These are phyloP conservation scores for Blastobotrys chiropterorum DNA, from an alignment of 805 yeast species.

Conservation along the genomic window DNA sequence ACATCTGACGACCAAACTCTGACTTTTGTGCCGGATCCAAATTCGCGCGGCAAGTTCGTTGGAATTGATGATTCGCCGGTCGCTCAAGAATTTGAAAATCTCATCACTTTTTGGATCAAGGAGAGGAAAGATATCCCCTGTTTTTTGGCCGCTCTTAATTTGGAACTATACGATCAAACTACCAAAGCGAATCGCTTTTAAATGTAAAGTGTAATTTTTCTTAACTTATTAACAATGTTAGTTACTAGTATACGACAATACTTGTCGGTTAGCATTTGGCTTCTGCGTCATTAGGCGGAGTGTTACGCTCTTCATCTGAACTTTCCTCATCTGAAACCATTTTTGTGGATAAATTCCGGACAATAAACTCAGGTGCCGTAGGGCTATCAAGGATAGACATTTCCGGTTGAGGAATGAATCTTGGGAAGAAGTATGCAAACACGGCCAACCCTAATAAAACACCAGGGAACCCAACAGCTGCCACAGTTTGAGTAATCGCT, in stretches of 20 bases:
- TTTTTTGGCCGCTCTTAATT: conserved; percentile 65
- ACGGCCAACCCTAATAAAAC: conserved; percentile 64
- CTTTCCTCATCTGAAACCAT: conserved; percentile 1
- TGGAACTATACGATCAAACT: conserved; percentile 52
- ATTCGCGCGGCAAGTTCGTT: conserved; percentile 46
- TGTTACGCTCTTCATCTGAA: not conserved
- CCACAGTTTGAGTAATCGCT: conserved; percentile 77
- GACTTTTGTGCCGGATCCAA: conserved; percentile 45
- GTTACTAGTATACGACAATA: not conserved
- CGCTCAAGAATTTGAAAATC: conserved; percentile 39
- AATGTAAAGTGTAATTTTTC: not conserved
- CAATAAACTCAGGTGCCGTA: conserved; percentile 36
- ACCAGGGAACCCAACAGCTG: conserved; percentile 93
- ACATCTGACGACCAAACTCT: conserved; percentile 40
- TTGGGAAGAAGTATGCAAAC: conserved; percentile 56
- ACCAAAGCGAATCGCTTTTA: conserved; percentile 17
- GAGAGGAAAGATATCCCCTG: conserved; percentile 70
- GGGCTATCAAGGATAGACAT: conserved; percentile 58
- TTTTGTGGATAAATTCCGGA: conserved; percentile 24
- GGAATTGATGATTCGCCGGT: conserved; percentile 28
- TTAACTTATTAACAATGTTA: not conserved
- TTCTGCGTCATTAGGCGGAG: no score
- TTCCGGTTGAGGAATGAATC: conserved; percentile 54
- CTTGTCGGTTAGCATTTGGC: not conserved
- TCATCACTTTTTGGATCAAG: conserved; percentile 60